A percentile compares a stretch with the other conserved stretches of the same genome.
Evolutionary conservation across 2,329 filamentous ascomycete species (phyloP).

Genomic region (Penicillium sp.): DNA sequence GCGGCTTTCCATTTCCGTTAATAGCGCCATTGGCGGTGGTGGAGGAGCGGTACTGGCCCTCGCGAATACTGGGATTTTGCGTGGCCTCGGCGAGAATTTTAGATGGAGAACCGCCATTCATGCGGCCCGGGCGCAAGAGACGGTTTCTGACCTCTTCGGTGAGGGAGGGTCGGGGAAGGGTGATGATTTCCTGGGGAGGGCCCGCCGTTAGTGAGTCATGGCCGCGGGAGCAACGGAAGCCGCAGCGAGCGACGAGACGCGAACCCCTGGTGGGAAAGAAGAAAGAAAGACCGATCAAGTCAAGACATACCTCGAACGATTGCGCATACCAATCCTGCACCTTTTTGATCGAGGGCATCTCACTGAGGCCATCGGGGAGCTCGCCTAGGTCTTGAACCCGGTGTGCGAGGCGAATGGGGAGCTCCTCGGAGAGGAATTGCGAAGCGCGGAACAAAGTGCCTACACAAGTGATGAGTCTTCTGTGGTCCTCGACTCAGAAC

Average conservation of each 20-base stretch:
- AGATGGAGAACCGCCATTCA: constrained; percentile 58
- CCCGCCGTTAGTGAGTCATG: constrained; percentile 28
- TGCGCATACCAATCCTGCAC: constrained; percentile 99
- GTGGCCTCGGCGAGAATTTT: constrained; percentile 79
- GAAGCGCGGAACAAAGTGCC: constrained; percentile 96
- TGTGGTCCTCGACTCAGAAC: background rate
- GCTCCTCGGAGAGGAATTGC: constrained; percentile 96
- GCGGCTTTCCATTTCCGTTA: constrained; percentile 53
- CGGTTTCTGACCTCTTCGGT: constrained; percentile 75
- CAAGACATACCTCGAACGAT: constrained; percentile 83
- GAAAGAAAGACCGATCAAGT: background rate
- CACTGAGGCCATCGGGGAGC: constrained; percentile 91
- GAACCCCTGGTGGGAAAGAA: background rate
- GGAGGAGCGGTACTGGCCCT: constrained; percentile 73
- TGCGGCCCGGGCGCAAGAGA: constrained; percentile 61
- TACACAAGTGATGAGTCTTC: constrained; percentile 41
- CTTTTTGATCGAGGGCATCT: constrained; percentile 94
- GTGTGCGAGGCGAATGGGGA: constrained; percentile 94
- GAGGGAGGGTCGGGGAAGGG: constrained; percentile 75
- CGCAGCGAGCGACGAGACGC: background rate
- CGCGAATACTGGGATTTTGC: constrained; percentile 83
- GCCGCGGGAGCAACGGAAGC: background rate
- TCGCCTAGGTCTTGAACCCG: constrained; percentile 92
- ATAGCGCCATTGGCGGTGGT: constrained; percentile 46
- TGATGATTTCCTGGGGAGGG: constrained; percentile 75